Conservation (phyloP, 1,284 basidiomycete genomes). For the Austroboletus rostrupii region DNA sequence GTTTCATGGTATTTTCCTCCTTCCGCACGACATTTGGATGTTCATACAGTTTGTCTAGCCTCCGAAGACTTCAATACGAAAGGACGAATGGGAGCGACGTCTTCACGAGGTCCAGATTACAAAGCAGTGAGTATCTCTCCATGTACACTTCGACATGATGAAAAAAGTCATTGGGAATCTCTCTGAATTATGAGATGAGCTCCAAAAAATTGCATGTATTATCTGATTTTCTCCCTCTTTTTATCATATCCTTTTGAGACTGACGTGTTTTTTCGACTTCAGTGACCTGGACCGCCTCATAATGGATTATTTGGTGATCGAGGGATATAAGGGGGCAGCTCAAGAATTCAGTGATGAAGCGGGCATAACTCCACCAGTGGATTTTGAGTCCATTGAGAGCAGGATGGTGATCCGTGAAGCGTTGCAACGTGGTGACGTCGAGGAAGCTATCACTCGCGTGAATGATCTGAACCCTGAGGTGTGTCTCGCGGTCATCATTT, state of each 20-base stretch:
- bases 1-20: conserved; percentile 25
- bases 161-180: conserved; percentile 79
- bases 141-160: conserved; percentile 41
- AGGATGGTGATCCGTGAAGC: conserved; percentile 93
- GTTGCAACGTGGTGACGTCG: conserved; percentile 90
- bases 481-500: conserved; percentile 34
- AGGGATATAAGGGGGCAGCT: conserved; percentile 95
- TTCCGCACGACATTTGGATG: neutral
- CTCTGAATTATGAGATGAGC: conserved; percentile 72
- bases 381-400: conserved; percentile 89
- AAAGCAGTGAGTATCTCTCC: conserved; percentile 62
- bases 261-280: conserved; percentile 23
- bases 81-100: conserved; percentile 73
- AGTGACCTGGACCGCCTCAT: conserved; percentile 94
- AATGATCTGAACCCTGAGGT: conserved; percentile 98
- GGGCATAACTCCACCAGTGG: conserved; percentile 70
- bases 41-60: conserved; percentile 20
- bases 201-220: conserved; percentile 69
- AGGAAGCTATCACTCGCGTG: conserved; percentile 88
- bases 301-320: conserved; percentile 97
- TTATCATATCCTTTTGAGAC: conserved; percentile 31
- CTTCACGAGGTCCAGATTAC: conserved; percentile 70
- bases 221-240: conserved; percentile 51
- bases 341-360: conserved; percentile 92
- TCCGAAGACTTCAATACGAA: conserved; percentile 54